phyloP scores from a whole-genome alignment of 257 asterid genomes.

The Cinchona pubescens region DNA sequence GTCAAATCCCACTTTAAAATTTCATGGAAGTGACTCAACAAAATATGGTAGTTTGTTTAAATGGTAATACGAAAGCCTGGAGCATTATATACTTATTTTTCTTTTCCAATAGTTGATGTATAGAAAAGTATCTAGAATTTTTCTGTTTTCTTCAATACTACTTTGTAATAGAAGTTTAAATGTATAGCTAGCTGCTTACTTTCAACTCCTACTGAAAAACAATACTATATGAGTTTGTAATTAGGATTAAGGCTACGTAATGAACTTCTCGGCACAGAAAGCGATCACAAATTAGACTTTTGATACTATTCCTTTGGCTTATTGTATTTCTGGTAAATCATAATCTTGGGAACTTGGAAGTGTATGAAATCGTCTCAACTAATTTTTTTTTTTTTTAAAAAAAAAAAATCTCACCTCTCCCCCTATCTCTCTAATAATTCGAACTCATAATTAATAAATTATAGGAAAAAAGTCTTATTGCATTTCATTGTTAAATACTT shows the following conservation, averaged over 20 bases:
- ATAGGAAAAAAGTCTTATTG: too few relatives aligned
- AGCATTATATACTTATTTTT: neutral
- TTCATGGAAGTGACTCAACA: neutral
- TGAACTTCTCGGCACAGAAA: neutral
- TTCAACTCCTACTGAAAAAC: neutral
- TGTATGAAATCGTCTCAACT: neutral
- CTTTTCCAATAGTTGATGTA: neutral
- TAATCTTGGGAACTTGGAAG: neutral
- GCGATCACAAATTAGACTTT: neutral
- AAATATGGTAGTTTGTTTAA: neutral
- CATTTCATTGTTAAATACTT: too few relatives aligned
- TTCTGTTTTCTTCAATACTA: neutral
- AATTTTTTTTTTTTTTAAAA: too few relatives aligned
- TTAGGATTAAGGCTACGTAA: neutral
- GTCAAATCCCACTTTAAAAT: slow-evolving; percentile 39
- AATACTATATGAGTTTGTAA: neutral
- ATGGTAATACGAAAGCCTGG: neutral
- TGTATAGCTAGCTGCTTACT: neutral
- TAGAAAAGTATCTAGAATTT: neutral
- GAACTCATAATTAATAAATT: too few relatives aligned
- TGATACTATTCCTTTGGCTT: neutral
- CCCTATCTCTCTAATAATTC: too few relatives aligned
- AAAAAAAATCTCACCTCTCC: too few relatives aligned
- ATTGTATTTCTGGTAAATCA: neutral
- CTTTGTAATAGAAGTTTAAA: neutral